A percentile compares a stretch with the other conserved stretches of the same genome.
phyloP scores from a whole-genome alignment of 2,329 filamentous ascomycete genomes.

The Falciphora oryzae region DNA sequence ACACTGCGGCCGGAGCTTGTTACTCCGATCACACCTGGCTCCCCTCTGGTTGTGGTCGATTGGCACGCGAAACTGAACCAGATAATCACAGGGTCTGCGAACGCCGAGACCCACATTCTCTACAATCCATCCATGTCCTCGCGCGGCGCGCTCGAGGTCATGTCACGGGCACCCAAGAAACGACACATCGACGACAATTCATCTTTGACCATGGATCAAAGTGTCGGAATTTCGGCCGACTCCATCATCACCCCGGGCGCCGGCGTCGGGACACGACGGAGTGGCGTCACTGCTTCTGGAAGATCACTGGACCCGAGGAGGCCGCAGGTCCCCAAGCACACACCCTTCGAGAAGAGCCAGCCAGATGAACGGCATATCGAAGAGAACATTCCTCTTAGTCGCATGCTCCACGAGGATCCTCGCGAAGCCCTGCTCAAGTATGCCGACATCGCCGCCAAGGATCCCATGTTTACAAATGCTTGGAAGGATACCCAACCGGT shows the following conservation, averaged over 20 bases:
- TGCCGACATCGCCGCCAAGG: slow-evolving; percentile 85
- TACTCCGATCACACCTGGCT: slow-evolving; percentile 82
- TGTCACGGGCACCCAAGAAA: slow-evolving; percentile 90
- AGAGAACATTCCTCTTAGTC: slow-evolving; percentile 80
- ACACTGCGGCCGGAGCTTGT: slow-evolving; percentile 80
- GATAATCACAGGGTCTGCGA: slow-evolving; percentile 88
- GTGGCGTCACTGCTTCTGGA: slow-evolving; percentile 72
- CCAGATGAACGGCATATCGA: slow-evolving; percentile 87
- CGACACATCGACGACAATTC: slow-evolving; percentile 94
- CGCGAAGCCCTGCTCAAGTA: slow-evolving; percentile 92
- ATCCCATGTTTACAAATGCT: slow-evolving; percentile 89
- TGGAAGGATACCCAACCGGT: slow-evolving; percentile 91
- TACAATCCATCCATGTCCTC: slow-evolving; percentile 82
- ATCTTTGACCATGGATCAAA: slow-evolving; percentile 76
- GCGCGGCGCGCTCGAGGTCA: slow-evolving; percentile 78
- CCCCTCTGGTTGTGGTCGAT: slow-evolving; percentile 73
- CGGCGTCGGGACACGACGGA: slow-evolving; percentile 46
- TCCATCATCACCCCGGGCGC: slow-evolving; percentile 67
- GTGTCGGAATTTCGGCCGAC: slow-evolving; percentile 76
- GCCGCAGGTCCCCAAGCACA: slow-evolving; percentile 77
- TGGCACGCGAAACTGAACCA: slow-evolving; percentile 97
- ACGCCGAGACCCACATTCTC: slow-evolving; percentile 81
- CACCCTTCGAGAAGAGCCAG: slow-evolving; percentile 85
- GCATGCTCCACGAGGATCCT: slow-evolving; percentile 94
- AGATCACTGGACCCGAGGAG: slow-evolving; percentile 71